A percentile compares a stretch with the other conserved stretches of the same genome.
phyloP scores from a whole-genome alignment of 768 basidiomycete species.

The Panaeolus cyanescens region DNA sequence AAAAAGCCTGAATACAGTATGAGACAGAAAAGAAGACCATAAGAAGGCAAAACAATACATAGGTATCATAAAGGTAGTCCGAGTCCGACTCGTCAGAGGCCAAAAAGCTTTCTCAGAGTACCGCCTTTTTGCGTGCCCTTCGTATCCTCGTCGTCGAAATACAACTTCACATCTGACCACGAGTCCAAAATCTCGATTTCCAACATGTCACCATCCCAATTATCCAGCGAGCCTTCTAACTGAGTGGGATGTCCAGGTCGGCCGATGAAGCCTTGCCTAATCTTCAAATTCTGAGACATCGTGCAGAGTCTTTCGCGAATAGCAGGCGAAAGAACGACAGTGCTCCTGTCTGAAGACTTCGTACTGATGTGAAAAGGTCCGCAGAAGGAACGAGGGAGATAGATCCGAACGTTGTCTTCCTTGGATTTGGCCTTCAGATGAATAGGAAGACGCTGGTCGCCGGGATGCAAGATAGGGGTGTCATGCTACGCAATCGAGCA shows the following conservation, averaged over 20 bases:
- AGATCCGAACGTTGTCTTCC: neutral
- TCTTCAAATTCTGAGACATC: neutral
- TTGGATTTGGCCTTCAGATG: neutral
- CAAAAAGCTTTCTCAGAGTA: neutral
- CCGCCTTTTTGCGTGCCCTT: neutral
- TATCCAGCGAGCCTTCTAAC: neutral
- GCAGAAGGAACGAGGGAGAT: neutral
- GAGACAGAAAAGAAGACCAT: too few relatives aligned
- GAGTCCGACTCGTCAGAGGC: too few relatives aligned
- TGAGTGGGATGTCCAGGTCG: neutral
- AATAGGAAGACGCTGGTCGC: neutral
- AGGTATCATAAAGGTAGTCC: too few relatives aligned
- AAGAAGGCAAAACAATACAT: too few relatives aligned
- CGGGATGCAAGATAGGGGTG: neutral
- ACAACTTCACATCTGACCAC: neutral
- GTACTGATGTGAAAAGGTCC: neutral
- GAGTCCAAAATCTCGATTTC: neutral
- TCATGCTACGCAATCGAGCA: neutral
- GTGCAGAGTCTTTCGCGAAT: neutral
- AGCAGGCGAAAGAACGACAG: neutral
- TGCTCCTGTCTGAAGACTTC: neutral
- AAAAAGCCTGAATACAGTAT: too few relatives aligned
- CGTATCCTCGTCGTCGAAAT: neutral
- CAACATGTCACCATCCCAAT: neutral
- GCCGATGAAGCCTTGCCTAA: neutral